Base-by-base conservation (phyloP, 2,329 filamentous ascomycete species). In the Aspergillus amoenus region DNA sequence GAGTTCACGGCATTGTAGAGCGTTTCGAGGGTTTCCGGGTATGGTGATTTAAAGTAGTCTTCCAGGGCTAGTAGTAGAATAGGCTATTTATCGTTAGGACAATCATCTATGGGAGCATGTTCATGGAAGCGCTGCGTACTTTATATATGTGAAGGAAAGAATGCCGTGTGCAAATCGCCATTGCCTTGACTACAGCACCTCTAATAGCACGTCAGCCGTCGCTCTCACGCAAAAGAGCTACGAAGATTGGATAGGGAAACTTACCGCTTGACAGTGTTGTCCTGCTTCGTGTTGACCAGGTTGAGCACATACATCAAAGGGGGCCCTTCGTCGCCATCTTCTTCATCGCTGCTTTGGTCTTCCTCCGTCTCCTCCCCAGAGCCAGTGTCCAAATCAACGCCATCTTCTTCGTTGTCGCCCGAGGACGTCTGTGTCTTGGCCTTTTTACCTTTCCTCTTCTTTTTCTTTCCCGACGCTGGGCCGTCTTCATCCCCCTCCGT, bases 121-220 rank as follows among this genome's bases (percentile, higher is more conserved):
- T 18, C 13, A 34, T 47, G n/a, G 6, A 17, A 27, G 17, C 12
- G 13, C 5, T 24, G 57, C 80, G 64, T 73, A 89, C 90, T 84
- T 99, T 99, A 80, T 99, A 99, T 62, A 99, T 99, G 76, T 99
- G 94, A 64, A 99, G 79, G 75, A 99, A 99, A 3, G 94, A 93
- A 79, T 99, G 94, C 43, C 94, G 83, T 7, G 94, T 99, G 79
- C 94, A 99, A 65, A 99, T 97, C 30, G 94, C 94, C 94, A 99
- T 99, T 42, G 94, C 91, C 73, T 97, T 97, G 57, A 97, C 93
- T 49, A 97, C 84, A 18, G 94, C 94, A 57, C 94, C 94, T 82
- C 94, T 88, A 60, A 27, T 32, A 43, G 18, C 24, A n/a, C 11
- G 51, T 59, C 27, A 56, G 57, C 24, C 45, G 22, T 49, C 24